A percentile compares a stretch with the other conserved stretches of the same genome.
These are phyloP conservation scores for Zygoascus flipseniorum DNA, from an alignment of 805 yeast genomes.

Conservation along the genomic window DNA sequence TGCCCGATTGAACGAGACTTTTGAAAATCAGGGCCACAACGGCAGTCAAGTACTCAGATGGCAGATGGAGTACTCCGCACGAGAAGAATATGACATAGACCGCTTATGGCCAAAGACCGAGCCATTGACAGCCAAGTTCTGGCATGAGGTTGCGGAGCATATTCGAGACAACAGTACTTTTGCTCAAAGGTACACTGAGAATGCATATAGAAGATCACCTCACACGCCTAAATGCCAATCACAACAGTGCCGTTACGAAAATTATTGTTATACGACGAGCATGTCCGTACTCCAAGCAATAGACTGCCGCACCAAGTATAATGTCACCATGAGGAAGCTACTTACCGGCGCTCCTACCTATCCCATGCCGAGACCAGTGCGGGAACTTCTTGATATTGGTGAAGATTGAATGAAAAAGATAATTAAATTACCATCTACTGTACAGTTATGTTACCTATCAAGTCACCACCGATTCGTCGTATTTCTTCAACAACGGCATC, in stretches of 20 bases:
- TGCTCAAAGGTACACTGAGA: conserved; percentile 43
- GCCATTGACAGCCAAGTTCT: conserved; percentile 56
- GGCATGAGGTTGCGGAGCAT: conserved; percentile 48
- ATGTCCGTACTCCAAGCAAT: conserved; percentile 24
- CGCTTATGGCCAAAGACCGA: conserved; percentile 45
- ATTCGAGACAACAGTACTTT: conserved; percentile 36
- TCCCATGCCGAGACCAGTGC: conserved; percentile 24
- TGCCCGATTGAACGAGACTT: conserved; percentile 48
- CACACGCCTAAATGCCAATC: conserved; percentile 40
- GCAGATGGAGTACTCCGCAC: conserved; percentile 56
- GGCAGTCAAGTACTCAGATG: conserved; percentile 37
- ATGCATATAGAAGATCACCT: conserved; percentile 49
- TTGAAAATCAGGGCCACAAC: conserved; percentile 20
- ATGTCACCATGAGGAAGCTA: conserved; percentile 1
- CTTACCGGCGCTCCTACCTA: conserved; percentile 18
- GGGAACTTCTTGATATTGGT: conserved; percentile 7
- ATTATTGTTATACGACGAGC: conserved; percentile 34
- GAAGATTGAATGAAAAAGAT: conserved; percentile 1
- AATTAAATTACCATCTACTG: conserved; percentile 2
- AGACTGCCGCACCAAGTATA: conserved; percentile 13
- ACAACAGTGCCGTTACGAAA: conserved; percentile 28
- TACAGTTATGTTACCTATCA: conserved; percentile 20
- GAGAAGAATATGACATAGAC: conserved; percentile 32
- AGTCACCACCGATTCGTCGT: conserved; percentile 31
- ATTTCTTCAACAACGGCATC: conserved; percentile 71